Conservation (phyloP, 2,329 filamentous ascomycete species). For the Didymella lethalis region DNA sequence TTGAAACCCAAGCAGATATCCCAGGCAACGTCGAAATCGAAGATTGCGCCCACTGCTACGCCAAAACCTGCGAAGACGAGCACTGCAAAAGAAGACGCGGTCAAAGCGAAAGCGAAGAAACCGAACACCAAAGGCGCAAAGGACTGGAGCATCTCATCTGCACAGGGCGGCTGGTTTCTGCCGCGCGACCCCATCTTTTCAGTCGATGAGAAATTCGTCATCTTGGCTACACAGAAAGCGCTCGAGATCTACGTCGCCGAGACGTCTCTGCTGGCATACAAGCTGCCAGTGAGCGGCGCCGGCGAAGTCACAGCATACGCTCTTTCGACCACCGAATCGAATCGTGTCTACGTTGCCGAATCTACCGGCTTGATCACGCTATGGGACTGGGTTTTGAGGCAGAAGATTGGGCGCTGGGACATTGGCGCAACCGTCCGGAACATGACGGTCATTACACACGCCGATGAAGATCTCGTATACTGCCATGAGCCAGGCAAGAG, state of each 20-base stretch:
- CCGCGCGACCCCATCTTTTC: slow-evolving; percentile 66
- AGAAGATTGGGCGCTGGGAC: slow-evolving; percentile 55
- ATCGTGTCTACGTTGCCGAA: slow-evolving; percentile 63
- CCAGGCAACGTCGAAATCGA: slow-evolving; percentile 27
- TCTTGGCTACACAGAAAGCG: slow-evolving; percentile 76
- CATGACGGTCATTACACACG: slow-evolving; percentile 42
- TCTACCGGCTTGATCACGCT: slow-evolving; percentile 60
- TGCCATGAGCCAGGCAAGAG: slow-evolving; percentile 51
- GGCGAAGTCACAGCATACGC: slow-evolving; percentile 59
- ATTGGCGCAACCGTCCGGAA: slow-evolving; percentile 48
- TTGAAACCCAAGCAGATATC: slow-evolving; percentile 24
- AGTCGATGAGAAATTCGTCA: slow-evolving; percentile 67
- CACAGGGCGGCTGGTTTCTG: slow-evolving; percentile 63
- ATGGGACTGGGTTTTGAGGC: slow-evolving; percentile 66
- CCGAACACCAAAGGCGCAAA: slow-evolving; percentile 29
- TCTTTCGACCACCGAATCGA: slow-evolving; percentile 59
- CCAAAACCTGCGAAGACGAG: slow-evolving; percentile 20
- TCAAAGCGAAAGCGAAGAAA: slow-evolving; percentile 29
- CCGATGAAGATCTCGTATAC: slow-evolving; percentile 50
- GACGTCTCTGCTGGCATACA: slow-evolving; percentile 81
- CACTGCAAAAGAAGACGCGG: slow-evolving; percentile 15
- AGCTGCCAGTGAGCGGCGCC: slow-evolving; percentile 62
- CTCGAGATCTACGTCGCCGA: slow-evolving; percentile 82
- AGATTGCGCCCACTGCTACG: slow-evolving; percentile 21
- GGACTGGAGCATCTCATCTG: slow-evolving; percentile 53